These are phyloP conservation scores for Paecilomyces variotii DNA, from an alignment of 2,329 filamentous ascomycete species.

Conservation along the genomic window DNA sequence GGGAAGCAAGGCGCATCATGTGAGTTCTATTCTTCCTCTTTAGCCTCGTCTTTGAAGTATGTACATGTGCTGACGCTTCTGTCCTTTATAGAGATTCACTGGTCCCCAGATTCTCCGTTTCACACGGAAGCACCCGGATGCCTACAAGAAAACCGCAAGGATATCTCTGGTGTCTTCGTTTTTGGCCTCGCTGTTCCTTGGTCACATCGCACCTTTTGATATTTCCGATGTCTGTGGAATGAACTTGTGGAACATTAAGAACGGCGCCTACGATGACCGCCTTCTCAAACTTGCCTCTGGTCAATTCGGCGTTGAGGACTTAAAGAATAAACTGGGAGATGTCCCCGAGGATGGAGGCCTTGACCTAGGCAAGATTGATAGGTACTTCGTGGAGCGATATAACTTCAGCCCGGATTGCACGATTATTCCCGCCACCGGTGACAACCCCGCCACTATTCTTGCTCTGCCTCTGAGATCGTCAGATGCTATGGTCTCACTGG, in stretches of 20 bases:
- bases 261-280: conserved; percentile 63
- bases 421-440: conserved; percentile 82
- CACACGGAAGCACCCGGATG: conserved; percentile 67
- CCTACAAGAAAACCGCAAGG: conserved; percentile 70
- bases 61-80: not conserved
- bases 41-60: not conserved
- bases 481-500: conserved; percentile 89
- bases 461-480: conserved; percentile 77
- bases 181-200: conserved; percentile 82
- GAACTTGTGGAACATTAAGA: conserved; percentile 88
- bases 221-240: conserved; percentile 93
- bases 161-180: conserved; percentile 96
- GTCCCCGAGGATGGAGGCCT: conserved; percentile 74
- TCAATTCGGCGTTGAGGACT: conserved; percentile 51
- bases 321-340: conserved; percentile 71
- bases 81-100: conserved; percentile 67
- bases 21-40: conserved; percentile 39
- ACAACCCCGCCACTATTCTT: conserved; percentile 93
- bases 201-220: conserved; percentile 78
- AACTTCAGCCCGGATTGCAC: conserved; percentile 68
- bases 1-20: conserved; percentile 90
- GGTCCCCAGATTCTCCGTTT: conserved; percentile 94
- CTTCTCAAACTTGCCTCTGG: conserved; percentile 71
- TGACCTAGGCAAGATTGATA: conserved; percentile 64
- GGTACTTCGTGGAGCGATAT: conserved; percentile 72